Conservation (phyloP, 805 yeast genomes). For the Barnettozyma vustinii region DNA sequence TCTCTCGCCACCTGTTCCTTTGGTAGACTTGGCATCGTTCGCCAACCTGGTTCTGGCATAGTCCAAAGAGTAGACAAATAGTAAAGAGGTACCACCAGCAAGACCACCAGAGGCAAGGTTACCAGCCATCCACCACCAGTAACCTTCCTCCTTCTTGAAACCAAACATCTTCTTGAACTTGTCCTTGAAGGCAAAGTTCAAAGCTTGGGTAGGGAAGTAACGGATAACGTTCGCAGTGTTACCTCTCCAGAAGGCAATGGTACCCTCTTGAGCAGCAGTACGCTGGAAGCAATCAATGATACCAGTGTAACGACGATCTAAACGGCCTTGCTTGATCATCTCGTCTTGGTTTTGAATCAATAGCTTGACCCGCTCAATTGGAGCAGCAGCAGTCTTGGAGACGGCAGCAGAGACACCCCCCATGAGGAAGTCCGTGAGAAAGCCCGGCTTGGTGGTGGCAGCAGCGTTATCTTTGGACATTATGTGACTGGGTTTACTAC, state of each 20-base stretch:
- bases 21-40: conserved; percentile 90
- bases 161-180: conserved; percentile 93
- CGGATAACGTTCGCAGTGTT: conserved; percentile 98
- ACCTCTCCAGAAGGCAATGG: conserved; percentile 96
- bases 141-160: conserved; percentile 92
- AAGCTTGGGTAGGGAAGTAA: conserved; percentile 99
- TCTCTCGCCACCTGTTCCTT: conserved; percentile 88
- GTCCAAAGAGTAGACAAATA: conserved; percentile 94
- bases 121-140: conserved; percentile 94
- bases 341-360: conserved; percentile 97
- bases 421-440: conserved; percentile 75
- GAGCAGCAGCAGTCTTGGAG: conserved; percentile 96
- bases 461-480: background rate
- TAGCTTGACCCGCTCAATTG: conserved; percentile 94
- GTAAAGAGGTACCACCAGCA: conserved; percentile 94
- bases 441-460: conserved; percentile 14
- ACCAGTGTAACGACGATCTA: conserved; percentile 82
- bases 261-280: conserved; percentile 92
- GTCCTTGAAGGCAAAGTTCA: conserved; percentile 98
- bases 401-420: conserved; percentile 99
- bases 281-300: conserved; percentile 89
- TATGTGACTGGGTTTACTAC: background rate
- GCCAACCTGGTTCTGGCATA: conserved; percentile 99
- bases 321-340: conserved; percentile 97
- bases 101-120: conserved; percentile 98